Evolutionary conservation across 169 alveolate genomes (phyloP).

Genomic region (Eimeria nieschulzi): DNA sequence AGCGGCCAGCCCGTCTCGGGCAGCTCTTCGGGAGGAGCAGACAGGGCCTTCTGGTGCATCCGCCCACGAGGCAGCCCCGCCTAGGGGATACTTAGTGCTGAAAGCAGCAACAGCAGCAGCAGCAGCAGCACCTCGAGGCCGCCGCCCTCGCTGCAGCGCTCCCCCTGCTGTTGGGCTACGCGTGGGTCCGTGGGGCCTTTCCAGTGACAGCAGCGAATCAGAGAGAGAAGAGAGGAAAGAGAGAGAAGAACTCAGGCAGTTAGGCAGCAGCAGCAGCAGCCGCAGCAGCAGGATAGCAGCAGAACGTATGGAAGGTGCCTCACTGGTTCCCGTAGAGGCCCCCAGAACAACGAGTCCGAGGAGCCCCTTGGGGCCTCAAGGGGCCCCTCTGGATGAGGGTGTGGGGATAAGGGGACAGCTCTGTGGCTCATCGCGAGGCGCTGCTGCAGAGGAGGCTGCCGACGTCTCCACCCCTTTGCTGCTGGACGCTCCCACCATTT

Average conservation of each 20-base stretch:
- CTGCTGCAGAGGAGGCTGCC: conserved; percentile 55
- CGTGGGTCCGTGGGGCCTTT: conserved; percentile 26
- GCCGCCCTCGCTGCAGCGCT: conserved; percentile 66
- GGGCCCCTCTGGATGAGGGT: conserved; percentile 6
- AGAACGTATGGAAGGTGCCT: background rate
- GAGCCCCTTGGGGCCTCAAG: conserved; percentile 23
- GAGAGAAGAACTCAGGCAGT: background rate
- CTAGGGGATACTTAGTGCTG: background rate
- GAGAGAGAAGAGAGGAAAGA: background rate
- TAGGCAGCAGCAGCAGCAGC: conserved; percentile 41
- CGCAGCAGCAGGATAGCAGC: conserved; percentile 36
- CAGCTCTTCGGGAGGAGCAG: too few species aligned
- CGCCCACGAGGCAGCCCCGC: background rate
- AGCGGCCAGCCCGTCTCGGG: background rate
- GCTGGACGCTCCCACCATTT: conserved; percentile 26
- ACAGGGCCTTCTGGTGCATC: background rate
- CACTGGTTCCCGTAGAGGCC: background rate
- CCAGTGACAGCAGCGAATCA: conserved; percentile 36
- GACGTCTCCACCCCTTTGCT: conserved; percentile 48
- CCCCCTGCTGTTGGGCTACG: conserved; percentile 21
- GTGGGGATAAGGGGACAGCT: background rate
- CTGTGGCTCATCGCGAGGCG: background rate
- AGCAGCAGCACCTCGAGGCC: conserved; percentile 12
- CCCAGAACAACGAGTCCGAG: conserved; percentile 18
- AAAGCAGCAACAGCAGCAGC: conserved; percentile 48